These are phyloP conservation scores for Exophiala sp. DNA, from an alignment of 2,329 filamentous ascomycete genomes.

Conservation along the genomic window DNA sequence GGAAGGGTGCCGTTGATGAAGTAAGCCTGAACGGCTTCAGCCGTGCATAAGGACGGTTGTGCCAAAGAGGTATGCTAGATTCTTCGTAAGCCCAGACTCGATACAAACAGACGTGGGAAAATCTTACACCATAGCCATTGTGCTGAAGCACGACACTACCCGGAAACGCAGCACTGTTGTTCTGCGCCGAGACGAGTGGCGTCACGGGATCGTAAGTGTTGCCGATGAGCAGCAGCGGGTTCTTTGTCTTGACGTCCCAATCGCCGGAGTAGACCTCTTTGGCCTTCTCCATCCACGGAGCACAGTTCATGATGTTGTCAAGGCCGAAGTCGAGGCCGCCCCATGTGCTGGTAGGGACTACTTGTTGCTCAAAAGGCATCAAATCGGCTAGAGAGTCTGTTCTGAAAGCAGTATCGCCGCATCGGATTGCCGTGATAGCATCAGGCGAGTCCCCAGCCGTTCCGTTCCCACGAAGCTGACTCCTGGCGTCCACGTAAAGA, in stretches of 20 bases:
- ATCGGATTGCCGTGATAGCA: conserved; percentile 13
- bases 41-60: conserved; percentile 34
- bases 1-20: conserved; percentile 38
- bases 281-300: conserved; percentile 25
- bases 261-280: conserved; percentile 29
- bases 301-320: not conserved
- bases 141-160: conserved; percentile 30
- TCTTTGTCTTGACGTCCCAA: conserved; percentile 28
- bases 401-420: conserved; percentile 12
- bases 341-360: not conserved
- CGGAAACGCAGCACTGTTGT: conserved; percentile 27
- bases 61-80: conserved; percentile 26
- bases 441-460: not conserved
- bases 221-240: conserved; percentile 30
- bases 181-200: conserved; percentile 27
- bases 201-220: conserved; percentile 30
- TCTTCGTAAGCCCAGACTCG: not conserved
- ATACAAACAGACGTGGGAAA: not conserved
- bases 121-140: conserved; percentile 11
- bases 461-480: not conserved
- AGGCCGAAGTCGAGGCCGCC: not conserved
- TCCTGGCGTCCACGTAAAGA: not conserved
- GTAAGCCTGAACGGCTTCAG: conserved; percentile 31
- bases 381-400: conserved; percentile 1
- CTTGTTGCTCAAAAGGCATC: not conserved